A percentile compares a stretch with the other conserved stretches of the same genome.
phyloP scores from a whole-genome alignment of 2,329 filamentous ascomycete genomes.

The Fusarium nygamai region DNA sequence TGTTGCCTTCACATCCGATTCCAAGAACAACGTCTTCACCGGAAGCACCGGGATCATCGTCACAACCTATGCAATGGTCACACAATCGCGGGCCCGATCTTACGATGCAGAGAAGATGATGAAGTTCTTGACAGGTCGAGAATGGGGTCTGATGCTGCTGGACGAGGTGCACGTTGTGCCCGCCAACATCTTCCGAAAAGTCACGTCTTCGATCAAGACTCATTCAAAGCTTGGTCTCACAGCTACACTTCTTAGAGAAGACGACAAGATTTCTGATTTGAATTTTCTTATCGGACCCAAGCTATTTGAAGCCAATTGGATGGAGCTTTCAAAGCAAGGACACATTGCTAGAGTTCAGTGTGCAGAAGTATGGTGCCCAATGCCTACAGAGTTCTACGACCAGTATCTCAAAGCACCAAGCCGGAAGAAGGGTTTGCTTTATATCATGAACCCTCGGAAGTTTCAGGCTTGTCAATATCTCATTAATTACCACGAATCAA shows the following conservation, averaged over 20 bases:
- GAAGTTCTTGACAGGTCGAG: conserved; percentile 86
- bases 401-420: conserved; percentile 82
- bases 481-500: conserved; percentile 96
- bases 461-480: conserved; percentile 97
- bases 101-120: conserved; percentile 98
- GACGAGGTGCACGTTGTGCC: conserved; percentile 99
- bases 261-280: conserved; percentile 97
- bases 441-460: conserved; percentile 97
- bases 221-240: conserved; percentile 96
- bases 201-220: conserved; percentile 91
- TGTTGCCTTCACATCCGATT: conserved; percentile 92
- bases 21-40: conserved; percentile 81
- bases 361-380: conserved; percentile 98
- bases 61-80: conserved; percentile 99
- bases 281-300: conserved; percentile 99
- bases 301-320: conserved; percentile 98
- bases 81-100: conserved; percentile 84
- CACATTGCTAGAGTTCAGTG: conserved; percentile 98
- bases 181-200: conserved; percentile 93
- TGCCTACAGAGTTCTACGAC: conserved; percentile 98
- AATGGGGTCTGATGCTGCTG: conserved; percentile 97
- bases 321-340: conserved; percentile 95
- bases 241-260: conserved; percentile 91
- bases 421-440: conserved; percentile 66
- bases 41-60: conserved; percentile 96